These are phyloP conservation scores for Penicillium sp. DNA, from an alignment of 2,329 filamentous ascomycete species.

Conservation along the genomic window DNA sequence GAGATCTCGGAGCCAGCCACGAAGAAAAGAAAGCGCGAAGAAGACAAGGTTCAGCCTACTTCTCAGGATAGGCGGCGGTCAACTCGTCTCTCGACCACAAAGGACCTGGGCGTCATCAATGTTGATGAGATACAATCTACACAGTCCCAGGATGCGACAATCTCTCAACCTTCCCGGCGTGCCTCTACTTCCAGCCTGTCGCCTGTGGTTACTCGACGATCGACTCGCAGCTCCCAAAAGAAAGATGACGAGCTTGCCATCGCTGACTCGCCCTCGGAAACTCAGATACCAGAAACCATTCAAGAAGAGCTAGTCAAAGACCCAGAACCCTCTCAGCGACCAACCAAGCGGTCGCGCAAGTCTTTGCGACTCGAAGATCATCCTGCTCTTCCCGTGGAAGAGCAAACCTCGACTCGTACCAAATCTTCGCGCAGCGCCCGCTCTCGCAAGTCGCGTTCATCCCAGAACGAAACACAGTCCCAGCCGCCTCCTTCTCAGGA, in stretches of 20 bases:
- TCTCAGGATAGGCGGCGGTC: slow-evolving; percentile 41
- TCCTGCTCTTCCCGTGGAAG: slow-evolving; percentile 19
- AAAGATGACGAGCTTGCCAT: neutral
- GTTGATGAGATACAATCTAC: slow-evolving; percentile 20
- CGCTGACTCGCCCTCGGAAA: neutral
- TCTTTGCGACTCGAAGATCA: slow-evolving; percentile 39
- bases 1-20: slow-evolving; percentile 23
- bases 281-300: neutral
- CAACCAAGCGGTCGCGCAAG: slow-evolving; percentile 38
- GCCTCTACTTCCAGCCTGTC: slow-evolving; percentile 20
- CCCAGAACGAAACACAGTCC: slow-evolving; percentile 21
- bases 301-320: slow-evolving; percentile 12
- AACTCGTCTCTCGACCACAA: slow-evolving; percentile 32
- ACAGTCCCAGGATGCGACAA: slow-evolving; percentile 25
- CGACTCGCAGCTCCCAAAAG: slow-evolving; percentile 36
- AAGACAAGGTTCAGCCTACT: slow-evolving; percentile 24
- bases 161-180: slow-evolving; percentile 13
- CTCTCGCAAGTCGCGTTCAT: slow-evolving; percentile 31
- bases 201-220: slow-evolving; percentile 30
- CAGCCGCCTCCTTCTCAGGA: slow-evolving; percentile 14
- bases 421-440: slow-evolving; percentile 27
- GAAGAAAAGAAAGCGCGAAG: slow-evolving; percentile 46
- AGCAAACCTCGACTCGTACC: slow-evolving; percentile 20
- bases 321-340: slow-evolving; percentile 24
- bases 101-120: slow-evolving; percentile 17